Evolutionary conservation across 2,329 filamentous ascomycete genomes (phyloP), one percentile per base, ranked within the genome.

Genomic region (Paraphoma chrysanthemicola): DNA sequence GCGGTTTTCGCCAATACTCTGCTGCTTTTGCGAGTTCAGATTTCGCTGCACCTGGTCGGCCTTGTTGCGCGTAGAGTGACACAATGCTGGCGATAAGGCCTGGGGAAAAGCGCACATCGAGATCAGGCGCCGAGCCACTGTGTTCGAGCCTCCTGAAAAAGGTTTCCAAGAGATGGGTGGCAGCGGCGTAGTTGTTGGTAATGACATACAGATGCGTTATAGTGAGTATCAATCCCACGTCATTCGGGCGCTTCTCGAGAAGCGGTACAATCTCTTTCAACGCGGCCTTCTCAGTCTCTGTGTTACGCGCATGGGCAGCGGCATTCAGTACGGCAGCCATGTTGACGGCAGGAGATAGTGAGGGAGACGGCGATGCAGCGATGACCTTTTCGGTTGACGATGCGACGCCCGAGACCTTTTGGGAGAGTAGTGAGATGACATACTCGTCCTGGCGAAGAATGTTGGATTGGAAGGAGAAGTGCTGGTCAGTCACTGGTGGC

Each of bases 41-140:
- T 60, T 90, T 90, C 59, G 91, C 87, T 30, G 90, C 88, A 23
- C 83, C 80, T 63, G 89, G 89, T 36, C 93, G 90, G 39, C 90
- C 89, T 73, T 95, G 89, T 2, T 84, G 80, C 66, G 87, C 86
- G 77, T 97, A 95, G 0, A 99, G 82, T 2, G 91, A 88, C 9
- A 96, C 89, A 3, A 91, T 82, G 1, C 94, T 82, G 0, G 91
- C 92, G 29, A 98, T 85, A 1, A 99, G 82, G 2, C 94, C 94
- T 0, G 95, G 94, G 28, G 92, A 89, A 74, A 89, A 95, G 10
- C 93, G 89, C 28, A 90, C 86, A 65, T 93, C 88, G 54, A 87
- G 82, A 55, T 89, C 83, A 14, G 84, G 81, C 2, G 83, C 71
- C 0, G 81, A 79, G 6, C 76, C 82, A 3, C 86, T 86, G 46